phyloP scores from a whole-genome alignment of 192 early-diverging fungal species.

The Coemansia sp. region DNA sequence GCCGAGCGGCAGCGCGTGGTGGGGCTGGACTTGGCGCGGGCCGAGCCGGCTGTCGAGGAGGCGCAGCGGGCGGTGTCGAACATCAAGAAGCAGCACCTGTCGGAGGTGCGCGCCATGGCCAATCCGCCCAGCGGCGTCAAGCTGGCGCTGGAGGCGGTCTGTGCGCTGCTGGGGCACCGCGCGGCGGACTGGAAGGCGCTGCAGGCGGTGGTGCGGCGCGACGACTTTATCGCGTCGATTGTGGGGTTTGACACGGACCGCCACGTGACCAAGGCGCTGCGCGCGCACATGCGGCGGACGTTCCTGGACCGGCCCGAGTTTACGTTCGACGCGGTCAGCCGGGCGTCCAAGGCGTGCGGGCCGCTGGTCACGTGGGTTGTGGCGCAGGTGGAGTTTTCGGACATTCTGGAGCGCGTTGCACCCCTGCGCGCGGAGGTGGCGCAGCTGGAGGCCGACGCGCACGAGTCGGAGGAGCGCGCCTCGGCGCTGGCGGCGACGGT shows the following conservation, averaged over 20 bases:
- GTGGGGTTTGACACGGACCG: slow-evolving; percentile 93
- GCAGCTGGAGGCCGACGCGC: slow-evolving; percentile 78
- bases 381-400: slow-evolving; percentile 92
- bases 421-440: slow-evolving; percentile 93
- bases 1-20: slow-evolving; percentile 80
- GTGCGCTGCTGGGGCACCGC: slow-evolving; percentile 87
- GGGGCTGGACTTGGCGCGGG: slow-evolving; percentile 87
- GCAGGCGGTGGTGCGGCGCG: slow-evolving; percentile 85
- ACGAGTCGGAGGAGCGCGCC: slow-evolving; percentile 71
- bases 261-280: slow-evolving; percentile 73
- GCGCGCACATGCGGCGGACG: slow-evolving; percentile 77
- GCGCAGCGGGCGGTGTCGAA: slow-evolving; percentile 91
- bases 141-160: slow-evolving; percentile 97
- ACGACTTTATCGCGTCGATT: slow-evolving; percentile 97
- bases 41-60: slow-evolving; percentile 95
- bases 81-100: slow-evolving; percentile 97
- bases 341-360: slow-evolving; percentile 97
- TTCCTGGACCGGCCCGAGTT: slow-evolving; percentile 87
- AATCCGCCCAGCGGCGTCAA: slow-evolving; percentile 97
- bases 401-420: slow-evolving; percentile 93
- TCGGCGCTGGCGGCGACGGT: slow-evolving; percentile 79
- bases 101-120: slow-evolving; percentile 94
- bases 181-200: slow-evolving; percentile 91
- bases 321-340: slow-evolving; percentile 95
- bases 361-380: slow-evolving; percentile 98